A percentile compares a stretch with the other conserved stretches of the same genome.
These are phyloP conservation scores for Emmonsiellopsis sp. DNA, from an alignment of 2,329 filamentous ascomycete genomes.

Conservation along the genomic window DNA sequence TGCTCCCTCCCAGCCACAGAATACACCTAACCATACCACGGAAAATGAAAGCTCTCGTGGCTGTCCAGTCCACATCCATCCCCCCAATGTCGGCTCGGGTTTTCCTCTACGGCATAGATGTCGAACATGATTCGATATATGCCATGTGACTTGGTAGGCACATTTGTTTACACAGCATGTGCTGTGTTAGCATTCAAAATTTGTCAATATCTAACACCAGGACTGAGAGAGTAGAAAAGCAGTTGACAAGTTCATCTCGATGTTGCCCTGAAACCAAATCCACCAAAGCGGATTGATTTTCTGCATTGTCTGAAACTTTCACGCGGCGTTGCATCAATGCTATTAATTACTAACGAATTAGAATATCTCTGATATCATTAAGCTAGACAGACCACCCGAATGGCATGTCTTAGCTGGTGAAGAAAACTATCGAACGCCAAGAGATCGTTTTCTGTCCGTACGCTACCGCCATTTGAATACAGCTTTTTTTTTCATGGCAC, in stretches of 20 bases:
- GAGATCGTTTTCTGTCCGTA: background rate
- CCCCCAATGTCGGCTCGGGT: background rate
- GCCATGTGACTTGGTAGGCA: constrained; percentile 1
- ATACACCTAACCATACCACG: background rate
- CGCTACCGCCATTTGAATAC: background rate
- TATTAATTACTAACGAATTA: background rate
- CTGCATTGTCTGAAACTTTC: background rate
- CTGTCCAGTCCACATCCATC: background rate
- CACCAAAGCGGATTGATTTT: background rate
- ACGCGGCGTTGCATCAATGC: background rate
- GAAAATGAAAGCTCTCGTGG: background rate
- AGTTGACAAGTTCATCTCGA: background rate
- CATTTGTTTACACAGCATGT: constrained; percentile 1
- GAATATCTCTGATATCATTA: background rate
- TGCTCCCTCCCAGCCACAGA: background rate
- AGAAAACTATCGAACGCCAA: background rate
- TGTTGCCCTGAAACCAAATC: background rate
- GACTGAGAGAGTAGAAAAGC: background rate
- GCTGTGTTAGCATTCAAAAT: background rate
- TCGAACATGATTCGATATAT: constrained; percentile 1
- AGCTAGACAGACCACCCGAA: background rate
- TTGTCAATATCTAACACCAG: background rate
- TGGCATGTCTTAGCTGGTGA: background rate
- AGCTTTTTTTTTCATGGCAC: background rate
- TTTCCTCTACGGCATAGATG: background rate